Conservation (phyloP, 345 rosid species). For the Sonneratia caseolaris region DNA sequence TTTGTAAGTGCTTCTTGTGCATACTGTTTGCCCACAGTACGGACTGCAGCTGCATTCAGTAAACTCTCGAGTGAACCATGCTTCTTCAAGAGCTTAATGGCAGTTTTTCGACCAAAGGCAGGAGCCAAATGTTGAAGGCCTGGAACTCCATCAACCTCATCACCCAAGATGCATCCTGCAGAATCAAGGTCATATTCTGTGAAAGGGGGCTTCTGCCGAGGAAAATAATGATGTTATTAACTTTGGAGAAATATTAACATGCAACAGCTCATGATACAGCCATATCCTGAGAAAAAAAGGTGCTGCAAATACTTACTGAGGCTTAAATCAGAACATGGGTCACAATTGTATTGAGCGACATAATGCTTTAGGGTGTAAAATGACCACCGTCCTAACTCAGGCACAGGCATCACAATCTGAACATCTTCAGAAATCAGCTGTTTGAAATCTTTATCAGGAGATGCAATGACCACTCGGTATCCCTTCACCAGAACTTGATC, state of each 20-base stretch:
- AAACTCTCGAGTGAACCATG: constrained; percentile 82
- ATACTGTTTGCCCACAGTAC: constrained; percentile 72
- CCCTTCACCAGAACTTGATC: constrained; percentile 64
- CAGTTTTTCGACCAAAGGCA: constrained; percentile 82
- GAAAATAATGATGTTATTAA: background rate
- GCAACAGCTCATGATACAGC: background rate
- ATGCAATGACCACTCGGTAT: constrained; percentile 60
- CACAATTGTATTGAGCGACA: constrained; percentile 64
- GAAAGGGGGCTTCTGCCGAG: background rate
- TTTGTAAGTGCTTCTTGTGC: constrained; percentile 84
- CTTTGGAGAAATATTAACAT: background rate
- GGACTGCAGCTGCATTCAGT: constrained; percentile 68
- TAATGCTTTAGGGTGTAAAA: constrained; percentile 82
- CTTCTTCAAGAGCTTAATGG: constrained; percentile 66
- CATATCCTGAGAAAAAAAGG: background rate
- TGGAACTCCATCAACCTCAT: constrained; percentile 83
- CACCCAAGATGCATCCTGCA: constrained; percentile 83
- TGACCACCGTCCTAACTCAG: constrained; percentile 72
- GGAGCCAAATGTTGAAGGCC: constrained; percentile 79
- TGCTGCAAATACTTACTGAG: constrained; percentile 24
- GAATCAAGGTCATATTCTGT: background rate
- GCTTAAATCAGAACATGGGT: constrained; percentile 81
- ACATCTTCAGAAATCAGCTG: constrained; percentile 86
- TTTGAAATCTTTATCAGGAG: constrained; percentile 97
- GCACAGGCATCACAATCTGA: constrained; percentile 76